Base-by-base conservation (phyloP, 176 grass and related monocot genomes). In the Cenchrus fungigraminus region DNA sequence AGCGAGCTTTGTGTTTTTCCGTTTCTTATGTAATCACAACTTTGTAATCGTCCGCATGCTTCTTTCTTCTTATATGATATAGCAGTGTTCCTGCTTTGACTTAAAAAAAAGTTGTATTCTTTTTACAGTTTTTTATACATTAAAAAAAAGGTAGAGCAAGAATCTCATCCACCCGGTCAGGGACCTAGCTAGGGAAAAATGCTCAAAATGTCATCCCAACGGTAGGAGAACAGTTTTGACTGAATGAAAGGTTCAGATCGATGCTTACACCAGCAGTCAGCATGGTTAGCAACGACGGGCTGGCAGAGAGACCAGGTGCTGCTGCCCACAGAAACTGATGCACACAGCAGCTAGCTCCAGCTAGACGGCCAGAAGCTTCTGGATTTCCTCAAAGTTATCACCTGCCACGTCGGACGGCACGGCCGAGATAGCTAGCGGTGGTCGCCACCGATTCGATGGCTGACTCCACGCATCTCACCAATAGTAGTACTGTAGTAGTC, bases 321-420 rank as follows among this genome's bases (percentile, higher is more conserved):
- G 19, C 37, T 40, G 11, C 12, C 32, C 77, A 79, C 45, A 5
- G 13, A 79, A 79, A 79, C 9, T 25, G 57, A 78, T 32, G 56
- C 19, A 59, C 37, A 7, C 15, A 11, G 47, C 47, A 50, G n/a
- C 54, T 37, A 50, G 8, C 15, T 15, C 20, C 31, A 5, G 73
- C 31, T 8, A 8, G 47, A 13, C 43, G 9, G 3, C 20, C 28
- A 58, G 79, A 71, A 68, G 73, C 51, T 77, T 77, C 61, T 77
- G 37, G 32, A 47, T 70, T n/a, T n/a, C 78, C 60, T 81, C 70
- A 50, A n/a, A 16, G 37, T 67, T 44, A 66, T 68, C 85, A 75
- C 50, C 60, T 19, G 43, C 59, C 78, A 75, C 22, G 49, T 75
- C 31, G 9, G 85, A 75, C 29, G 31, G 57, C 58, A 59, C 53